These are phyloP conservation scores for Fusarium falciforme DNA, from an alignment of 2,329 filamentous ascomycete genomes.

Conservation along the genomic window DNA sequence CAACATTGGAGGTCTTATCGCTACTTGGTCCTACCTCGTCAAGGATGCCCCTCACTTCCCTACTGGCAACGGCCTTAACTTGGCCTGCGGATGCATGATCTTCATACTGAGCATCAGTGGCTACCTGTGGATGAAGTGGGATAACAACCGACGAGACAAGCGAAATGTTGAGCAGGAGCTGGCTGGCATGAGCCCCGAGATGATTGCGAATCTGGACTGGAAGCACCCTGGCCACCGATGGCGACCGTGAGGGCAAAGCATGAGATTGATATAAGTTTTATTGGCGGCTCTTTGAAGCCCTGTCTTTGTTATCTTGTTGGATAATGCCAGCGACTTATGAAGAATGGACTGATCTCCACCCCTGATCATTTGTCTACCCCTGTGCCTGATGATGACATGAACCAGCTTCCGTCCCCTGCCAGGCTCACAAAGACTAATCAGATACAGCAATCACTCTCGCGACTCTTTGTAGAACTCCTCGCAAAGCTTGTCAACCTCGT, in stretches of 20 bases:
- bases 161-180: constrained; percentile 67
- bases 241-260: constrained; percentile 43
- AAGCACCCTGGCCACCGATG: constrained; percentile 75
- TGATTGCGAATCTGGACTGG: constrained; percentile 74
- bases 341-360: not conserved
- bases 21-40: constrained; percentile 73
- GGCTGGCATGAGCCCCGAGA: constrained; percentile 62
- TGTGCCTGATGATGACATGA: not conserved
- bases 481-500: not conserved
- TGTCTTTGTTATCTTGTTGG: not conserved
- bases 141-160: constrained; percentile 70
- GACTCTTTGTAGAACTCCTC: not conserved
- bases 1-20: constrained; percentile 71
- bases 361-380: not conserved
- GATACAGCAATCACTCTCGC: not conserved
- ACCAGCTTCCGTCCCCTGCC: not conserved
- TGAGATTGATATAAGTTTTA: not conserved
- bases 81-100: constrained; percentile 69
- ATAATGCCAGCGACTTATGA: not conserved
- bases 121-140: constrained; percentile 69
- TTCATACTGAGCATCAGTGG: constrained; percentile 62
- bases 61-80: constrained; percentile 74
- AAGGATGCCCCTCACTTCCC: constrained; percentile 73
- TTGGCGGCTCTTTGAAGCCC: not conserved
- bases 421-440: not conserved